Conservation (phyloP, 257 asterid species). For the Solanum medicagineum region DNA sequence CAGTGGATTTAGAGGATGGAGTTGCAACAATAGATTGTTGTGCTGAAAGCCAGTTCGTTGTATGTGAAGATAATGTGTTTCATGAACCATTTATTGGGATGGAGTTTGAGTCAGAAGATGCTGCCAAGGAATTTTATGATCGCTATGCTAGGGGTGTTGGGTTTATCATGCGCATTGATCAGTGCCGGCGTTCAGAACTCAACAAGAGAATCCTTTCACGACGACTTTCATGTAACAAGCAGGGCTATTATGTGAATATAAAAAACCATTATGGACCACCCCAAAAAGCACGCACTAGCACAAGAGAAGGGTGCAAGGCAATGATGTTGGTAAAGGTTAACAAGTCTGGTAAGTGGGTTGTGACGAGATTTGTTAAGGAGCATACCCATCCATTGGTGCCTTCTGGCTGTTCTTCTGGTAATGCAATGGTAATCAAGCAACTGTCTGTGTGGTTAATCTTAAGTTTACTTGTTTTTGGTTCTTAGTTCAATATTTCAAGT, state of each 20-base stretch:
- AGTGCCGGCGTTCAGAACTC: slow-evolving; percentile 36
- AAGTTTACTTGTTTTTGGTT: not conserved
- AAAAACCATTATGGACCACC: slow-evolving; percentile 19
- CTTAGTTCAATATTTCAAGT: not conserved
- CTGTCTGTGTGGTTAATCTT: not conserved
- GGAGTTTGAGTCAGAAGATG: slow-evolving; percentile 41
- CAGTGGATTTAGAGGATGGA: slow-evolving; percentile 6
- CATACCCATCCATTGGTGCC: slow-evolving; percentile 20
- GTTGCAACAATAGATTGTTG: not conserved
- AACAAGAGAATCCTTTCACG: slow-evolving; percentile 39
- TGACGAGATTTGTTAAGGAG: slow-evolving; percentile 28
- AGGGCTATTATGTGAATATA: slow-evolving; percentile 32
- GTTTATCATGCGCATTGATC: slow-evolving; percentile 37
- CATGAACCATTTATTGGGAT: slow-evolving; percentile 32
- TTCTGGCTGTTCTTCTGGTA: slow-evolving; percentile 3
- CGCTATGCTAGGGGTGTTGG: slow-evolving; percentile 33
- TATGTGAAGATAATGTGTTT: slow-evolving; percentile 6
- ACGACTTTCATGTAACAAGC: slow-evolving; percentile 37
- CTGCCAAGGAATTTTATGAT: slow-evolving; percentile 33
- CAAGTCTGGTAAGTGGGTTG: slow-evolving; percentile 28
- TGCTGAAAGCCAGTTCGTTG: not conserved
- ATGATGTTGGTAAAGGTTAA: slow-evolving; percentile 37
- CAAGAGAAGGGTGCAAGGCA: slow-evolving; percentile 50
- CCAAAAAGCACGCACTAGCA: slow-evolving; percentile 27
- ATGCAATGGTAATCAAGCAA: slow-evolving; percentile 1